A percentile compares a stretch with the other conserved stretches of the same genome.
These are phyloP conservation scores for Zostera marina DNA, from an alignment of 116 monocot genomes.

Conservation along the genomic window DNA sequence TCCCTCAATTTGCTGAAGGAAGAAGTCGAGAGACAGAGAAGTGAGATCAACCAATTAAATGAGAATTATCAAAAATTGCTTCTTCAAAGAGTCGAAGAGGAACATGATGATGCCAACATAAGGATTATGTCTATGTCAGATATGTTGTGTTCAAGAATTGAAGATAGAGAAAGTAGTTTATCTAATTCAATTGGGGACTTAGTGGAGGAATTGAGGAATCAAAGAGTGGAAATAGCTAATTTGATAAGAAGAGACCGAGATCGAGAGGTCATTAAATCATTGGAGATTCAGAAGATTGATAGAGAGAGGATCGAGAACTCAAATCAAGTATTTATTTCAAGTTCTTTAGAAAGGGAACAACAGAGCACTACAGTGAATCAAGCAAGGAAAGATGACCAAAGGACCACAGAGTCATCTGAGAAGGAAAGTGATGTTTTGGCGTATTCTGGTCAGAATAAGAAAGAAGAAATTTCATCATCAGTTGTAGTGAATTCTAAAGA, in stretches of 20 bases:
- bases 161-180: not conserved
- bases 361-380: not conserved
- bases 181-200: constrained; percentile 6
- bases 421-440: constrained; percentile 4
- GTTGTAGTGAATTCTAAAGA: not conserved
- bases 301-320: not conserved
- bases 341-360: constrained; percentile 1
- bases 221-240: constrained; percentile 9
- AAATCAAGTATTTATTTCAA: constrained; percentile 5
- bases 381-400: constrained; percentile 6
- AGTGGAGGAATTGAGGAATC: constrained; percentile 19
- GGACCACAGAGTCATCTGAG: constrained; percentile 8
- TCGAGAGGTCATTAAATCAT: constrained; percentile 12
- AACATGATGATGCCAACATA: not conserved
- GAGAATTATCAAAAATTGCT: constrained; percentile 10
- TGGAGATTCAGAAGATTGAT: constrained; percentile 9
- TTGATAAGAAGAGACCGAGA: constrained; percentile 19
- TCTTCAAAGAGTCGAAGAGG: constrained; percentile 3
- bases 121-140: constrained; percentile 1
- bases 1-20: constrained; percentile 9
- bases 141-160: not conserved
- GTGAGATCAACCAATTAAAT: constrained; percentile 11
- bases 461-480: constrained; percentile 1
- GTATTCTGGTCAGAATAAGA: not conserved
- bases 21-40: constrained; percentile 11